Base-by-base conservation (phyloP, 371 early-diverging fungal genomes). In the Mortierella sp. region DNA sequence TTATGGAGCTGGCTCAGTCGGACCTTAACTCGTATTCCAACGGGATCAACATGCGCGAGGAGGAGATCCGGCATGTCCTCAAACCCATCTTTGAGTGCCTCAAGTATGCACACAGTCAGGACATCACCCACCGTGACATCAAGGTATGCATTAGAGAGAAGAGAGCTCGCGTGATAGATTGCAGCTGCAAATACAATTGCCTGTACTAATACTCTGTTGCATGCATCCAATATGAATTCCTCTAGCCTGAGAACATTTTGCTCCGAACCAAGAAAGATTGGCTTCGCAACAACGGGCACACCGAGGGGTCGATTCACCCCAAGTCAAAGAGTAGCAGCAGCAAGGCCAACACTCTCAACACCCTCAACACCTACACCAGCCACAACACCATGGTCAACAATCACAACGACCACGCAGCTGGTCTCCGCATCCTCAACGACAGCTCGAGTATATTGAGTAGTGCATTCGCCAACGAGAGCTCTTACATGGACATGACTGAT, bases 1-100 rank as follows among this genome's bases (percentile, higher is more conserved):
- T 85, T 29, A 85, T 85, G 85, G 85, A 85, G 71, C 65, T 85
- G 44, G 85, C 85, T 0, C 82, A 85, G 27, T 85, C 85, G 24
- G 85, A 85, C 49, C 75, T 85, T 58, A 85, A 85, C 75, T 85
- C 85, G 60, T 85, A 85, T 70, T 85, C 85, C 12, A 85, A 85
- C 32, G 85, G 85, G 4, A 85, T 81, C 60, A 79, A 85, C 72
- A 85, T 85, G 85, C 78, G 85, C 27, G 85, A 85, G 43, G 85
- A 85, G 18, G 85, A 85, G 70, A 85, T 85, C 46, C 81, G 82
- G 2, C 82, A 85, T 70, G 77, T 85, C 35, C 78, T 85, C 46
- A 76, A 76, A 54, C 85, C 85, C 49, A 81, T 85, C 77, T 85
- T 85, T 77, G 85, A 85, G 70, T 85, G 85, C 54, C 81, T 85